phyloP scores from a whole-genome alignment of 2,329 filamentous ascomycete species.

The Shiraia sp. region DNA sequence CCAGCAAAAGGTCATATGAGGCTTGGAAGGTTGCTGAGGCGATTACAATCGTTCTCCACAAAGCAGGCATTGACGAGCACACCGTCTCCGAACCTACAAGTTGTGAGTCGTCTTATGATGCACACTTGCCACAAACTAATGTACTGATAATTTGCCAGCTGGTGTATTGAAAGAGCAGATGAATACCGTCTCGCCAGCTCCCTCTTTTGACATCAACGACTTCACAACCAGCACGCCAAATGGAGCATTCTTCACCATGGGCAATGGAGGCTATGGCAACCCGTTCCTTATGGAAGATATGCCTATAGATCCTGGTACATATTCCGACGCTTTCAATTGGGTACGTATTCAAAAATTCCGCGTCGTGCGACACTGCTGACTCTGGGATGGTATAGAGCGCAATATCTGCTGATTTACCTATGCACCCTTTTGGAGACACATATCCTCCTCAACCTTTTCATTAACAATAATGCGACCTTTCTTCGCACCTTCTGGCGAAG shows the following conservation, averaged over 20 bases:
- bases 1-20: slow-evolving; percentile 34
- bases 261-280: slow-evolving; percentile 9
- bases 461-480: background rate
- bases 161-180: slow-evolving; percentile 1
- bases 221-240: slow-evolving; percentile 5
- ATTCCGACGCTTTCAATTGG: slow-evolving; percentile 26
- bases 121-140: background rate
- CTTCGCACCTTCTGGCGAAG: no score
- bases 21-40: slow-evolving; percentile 35
- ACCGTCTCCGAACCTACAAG: background rate
- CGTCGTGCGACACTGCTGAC: background rate
- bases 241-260: slow-evolving; percentile 5
- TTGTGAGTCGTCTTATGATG: slow-evolving; percentile 8
- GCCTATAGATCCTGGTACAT: slow-evolving; percentile 26
- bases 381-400: slow-evolving; percentile 9
- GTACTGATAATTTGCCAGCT: slow-evolving; percentile 5
- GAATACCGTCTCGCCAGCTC: slow-evolving; percentile 9
- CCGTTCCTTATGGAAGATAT: slow-evolving; percentile 22
- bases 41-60: slow-evolving; percentile 31
- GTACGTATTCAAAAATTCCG: slow-evolving; percentile 14
- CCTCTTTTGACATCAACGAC: slow-evolving; percentile 21
- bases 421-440: slow-evolving; percentile 8
- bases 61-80: slow-evolving; percentile 11
- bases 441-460: background rate
- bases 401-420: slow-evolving; percentile 11